A percentile compares a stretch with the other conserved stretches of the same genome.
Evolutionary conservation across 306 rosid genomes (phyloP).

Genomic region (Prunus padus): DNA sequence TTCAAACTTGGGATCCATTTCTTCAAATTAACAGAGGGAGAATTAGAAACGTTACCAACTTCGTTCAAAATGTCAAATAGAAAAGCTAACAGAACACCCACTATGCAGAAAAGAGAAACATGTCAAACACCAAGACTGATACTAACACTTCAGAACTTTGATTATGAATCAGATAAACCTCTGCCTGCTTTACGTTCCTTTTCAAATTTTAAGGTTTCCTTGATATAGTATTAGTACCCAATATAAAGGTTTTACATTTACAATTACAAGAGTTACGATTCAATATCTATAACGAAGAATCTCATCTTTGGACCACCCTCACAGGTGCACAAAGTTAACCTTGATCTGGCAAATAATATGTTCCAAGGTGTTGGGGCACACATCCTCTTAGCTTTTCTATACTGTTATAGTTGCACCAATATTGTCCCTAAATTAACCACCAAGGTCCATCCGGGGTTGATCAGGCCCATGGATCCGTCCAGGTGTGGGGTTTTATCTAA

Average conservation of each 20-base stretch:
- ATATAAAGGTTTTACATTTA: neutral
- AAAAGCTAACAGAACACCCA: neutral
- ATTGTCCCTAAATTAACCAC: too few relatives aligned
- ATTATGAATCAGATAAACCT: too few relatives aligned
- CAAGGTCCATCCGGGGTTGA: too few relatives aligned
- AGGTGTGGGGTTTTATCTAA: too few relatives aligned
- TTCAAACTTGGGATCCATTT: slow-evolving; percentile 35
- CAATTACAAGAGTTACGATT: neutral
- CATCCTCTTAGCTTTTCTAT: too few relatives aligned
- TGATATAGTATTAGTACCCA: neutral
- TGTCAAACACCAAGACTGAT: neutral
- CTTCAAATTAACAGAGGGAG: slow-evolving; percentile 26
- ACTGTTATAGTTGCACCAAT: too few relatives aligned
- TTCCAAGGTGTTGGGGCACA: too few relatives aligned
- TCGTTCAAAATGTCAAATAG: neutral
- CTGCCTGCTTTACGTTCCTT: too few relatives aligned
- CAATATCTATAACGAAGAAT: neutral
- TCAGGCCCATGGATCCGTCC: too few relatives aligned
- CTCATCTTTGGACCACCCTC: neutral
- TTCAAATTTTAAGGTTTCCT: too few relatives aligned
- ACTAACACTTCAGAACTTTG: neutral
- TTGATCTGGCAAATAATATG: neutral
- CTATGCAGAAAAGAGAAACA: neutral
- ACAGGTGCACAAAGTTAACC: neutral
- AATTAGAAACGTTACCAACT: neutral